These are phyloP conservation scores for Nakazawaea pomicola DNA, from an alignment of 805 yeast genomes.

Conservation along the genomic window DNA sequence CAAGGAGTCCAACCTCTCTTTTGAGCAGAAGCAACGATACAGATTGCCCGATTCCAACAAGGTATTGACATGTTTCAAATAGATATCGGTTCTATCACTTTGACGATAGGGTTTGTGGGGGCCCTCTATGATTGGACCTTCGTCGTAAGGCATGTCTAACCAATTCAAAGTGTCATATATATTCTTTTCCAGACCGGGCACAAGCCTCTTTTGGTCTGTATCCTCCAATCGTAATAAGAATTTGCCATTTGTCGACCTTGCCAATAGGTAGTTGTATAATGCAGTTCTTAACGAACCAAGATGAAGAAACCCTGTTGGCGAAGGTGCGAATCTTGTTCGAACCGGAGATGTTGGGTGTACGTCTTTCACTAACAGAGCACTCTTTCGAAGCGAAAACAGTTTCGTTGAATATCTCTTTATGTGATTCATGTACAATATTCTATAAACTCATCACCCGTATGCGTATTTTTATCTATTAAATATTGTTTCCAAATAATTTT, in stretches of 20 bases:
- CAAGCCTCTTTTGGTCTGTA: constrained; percentile 80
- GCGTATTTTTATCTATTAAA: too few relatives aligned
- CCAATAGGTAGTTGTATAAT: constrained; percentile 78
- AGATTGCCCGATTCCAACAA: constrained; percentile 67
- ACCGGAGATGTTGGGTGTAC: constrained; percentile 49
- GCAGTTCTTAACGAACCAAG: constrained; percentile 94
- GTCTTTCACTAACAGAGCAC: not conserved
- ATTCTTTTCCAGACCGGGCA: constrained; percentile 76
- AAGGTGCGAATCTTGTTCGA: constrained; percentile 93
- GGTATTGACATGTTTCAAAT: constrained; percentile 49
- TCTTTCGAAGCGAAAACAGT: constrained; percentile 8
- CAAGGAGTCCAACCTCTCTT: constrained; percentile 64
- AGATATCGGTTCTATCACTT: constrained; percentile 69
- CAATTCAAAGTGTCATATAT: constrained; percentile 71
- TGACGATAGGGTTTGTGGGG: constrained; percentile 77
- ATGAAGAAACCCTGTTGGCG: constrained; percentile 96
- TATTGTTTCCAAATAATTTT: too few relatives aligned
- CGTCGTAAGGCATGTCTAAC: constrained; percentile 76
- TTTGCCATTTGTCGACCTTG: constrained; percentile 72
- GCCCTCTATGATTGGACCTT: constrained; percentile 66
- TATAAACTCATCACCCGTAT: too few relatives aligned
- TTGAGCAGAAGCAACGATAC: constrained; percentile 82
- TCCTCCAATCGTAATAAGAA: constrained; percentile 86
- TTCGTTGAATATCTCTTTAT: not conserved
- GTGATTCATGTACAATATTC: too few relatives aligned